Conservation (phyloP, 352 stramenopile species). For the Pythium apleroticum region DNA sequence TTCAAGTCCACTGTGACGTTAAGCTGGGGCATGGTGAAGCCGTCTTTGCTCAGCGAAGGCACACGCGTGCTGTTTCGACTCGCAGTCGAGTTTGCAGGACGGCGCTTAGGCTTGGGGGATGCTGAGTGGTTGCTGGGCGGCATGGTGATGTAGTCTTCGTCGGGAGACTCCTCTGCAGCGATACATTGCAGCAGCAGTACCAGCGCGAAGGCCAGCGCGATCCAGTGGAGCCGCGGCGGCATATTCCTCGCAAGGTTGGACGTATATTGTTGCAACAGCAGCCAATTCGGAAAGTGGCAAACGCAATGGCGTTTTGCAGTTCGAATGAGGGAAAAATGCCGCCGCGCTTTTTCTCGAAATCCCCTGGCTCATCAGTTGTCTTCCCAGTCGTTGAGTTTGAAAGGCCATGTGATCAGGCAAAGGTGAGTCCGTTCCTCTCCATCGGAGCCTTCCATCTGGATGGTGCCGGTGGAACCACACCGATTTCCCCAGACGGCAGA, state of each 20-base stretch:
- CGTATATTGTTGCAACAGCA: neutral
- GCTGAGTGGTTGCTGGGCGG: neutral
- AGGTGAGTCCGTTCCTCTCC: neutral
- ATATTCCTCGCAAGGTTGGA: neutral
- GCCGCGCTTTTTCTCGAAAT: neutral
- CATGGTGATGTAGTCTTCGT: too few relatives aligned
- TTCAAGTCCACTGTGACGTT: neutral
- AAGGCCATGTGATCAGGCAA: neutral
- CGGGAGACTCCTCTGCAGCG: neutral
- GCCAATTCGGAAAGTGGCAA: neutral
- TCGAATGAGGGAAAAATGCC: too few relatives aligned
- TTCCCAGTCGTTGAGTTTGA: neutral
- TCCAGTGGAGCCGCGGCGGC: neutral
- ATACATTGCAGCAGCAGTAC: neutral
- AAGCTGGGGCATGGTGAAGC: neutral
- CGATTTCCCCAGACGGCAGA: neutral
- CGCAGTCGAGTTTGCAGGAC: neutral
- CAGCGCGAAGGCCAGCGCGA: neutral
- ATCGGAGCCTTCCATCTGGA: neutral
- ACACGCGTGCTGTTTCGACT: neutral
- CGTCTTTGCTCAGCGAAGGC: neutral
- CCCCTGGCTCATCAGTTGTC: neutral
- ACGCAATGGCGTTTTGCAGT: too few relatives aligned
- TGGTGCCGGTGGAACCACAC: neutral
- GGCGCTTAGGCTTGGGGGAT: neutral